Evolutionary conservation across 306 rosid genomes (phyloP), one percentile per base, ranked within the genome.

Genomic region (Gastrolobium bilobum): DNA sequence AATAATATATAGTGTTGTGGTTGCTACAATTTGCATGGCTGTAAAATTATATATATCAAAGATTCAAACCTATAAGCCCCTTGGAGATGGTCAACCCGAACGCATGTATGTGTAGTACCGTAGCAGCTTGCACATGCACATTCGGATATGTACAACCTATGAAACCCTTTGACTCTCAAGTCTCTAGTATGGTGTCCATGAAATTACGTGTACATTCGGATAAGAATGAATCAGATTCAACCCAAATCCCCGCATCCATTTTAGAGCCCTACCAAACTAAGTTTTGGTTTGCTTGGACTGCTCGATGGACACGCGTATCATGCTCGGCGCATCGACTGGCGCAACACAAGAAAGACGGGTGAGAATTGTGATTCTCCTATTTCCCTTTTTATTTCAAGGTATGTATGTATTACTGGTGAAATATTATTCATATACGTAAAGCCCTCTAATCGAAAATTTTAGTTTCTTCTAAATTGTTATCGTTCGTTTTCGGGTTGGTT

Each of bases 301-400:
- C 79, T 43, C 31, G 86, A 77, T 82, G 79, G 61, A 50, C 79
- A 82, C 35, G 58, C 43, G 82, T 11, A 52, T 52, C 60, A 30
- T 68, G 30, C 58, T 6, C 8, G 44, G 65, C 68, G 85, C 30
- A 40, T 14, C 13, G 35, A 40, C 51, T 33, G 9, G 29, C 4
- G 13, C 26, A 77, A 66, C 10, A 3, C 26, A 44, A 68, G 82
- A 78, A 78, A 20, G 63, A 78, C 13, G 58, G 82, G 61, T 68
- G 66, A 50, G 35, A 48, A 31, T 42, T 42, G 52, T 26, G 37
- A 42, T 65, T 20, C 14, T 42, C 53, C 52, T 34, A 14, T 33
- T 39, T 7, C 43, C 11, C 9, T 35, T 38, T 61, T 9, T 29
- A 1, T 3, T 20, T 20, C 26, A 20, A 20, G 26, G 26, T 20